Evolutionary conservation across 2,329 filamentous ascomycete species (phyloP).

Genomic region (Gliomastix tumulicola): DNA sequence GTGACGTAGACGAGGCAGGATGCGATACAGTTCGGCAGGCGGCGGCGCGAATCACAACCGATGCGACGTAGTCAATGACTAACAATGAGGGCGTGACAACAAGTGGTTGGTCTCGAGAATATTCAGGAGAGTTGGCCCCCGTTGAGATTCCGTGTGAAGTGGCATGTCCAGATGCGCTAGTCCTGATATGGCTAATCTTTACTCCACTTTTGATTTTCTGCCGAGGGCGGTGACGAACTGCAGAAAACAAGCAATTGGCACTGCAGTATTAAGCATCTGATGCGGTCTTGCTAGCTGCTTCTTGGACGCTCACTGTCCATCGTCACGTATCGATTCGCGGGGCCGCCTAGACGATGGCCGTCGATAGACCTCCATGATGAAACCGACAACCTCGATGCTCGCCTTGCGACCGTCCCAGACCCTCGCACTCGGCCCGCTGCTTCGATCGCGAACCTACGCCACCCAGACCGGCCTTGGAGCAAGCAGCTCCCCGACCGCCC

Average conservation of each 20-base stretch:
- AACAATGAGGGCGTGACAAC: too few species aligned
- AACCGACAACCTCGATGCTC: slow-evolving; percentile 28
- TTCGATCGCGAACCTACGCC: slow-evolving; percentile 47
- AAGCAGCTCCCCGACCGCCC: slow-evolving; percentile 30
- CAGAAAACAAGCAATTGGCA: too few species aligned
- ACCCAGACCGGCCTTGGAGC: slow-evolving; percentile 43
- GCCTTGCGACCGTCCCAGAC: slow-evolving; percentile 23
- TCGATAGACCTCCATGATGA: slow-evolving; percentile 35
- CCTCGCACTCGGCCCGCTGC: slow-evolving; percentile 11
- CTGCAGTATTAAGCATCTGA: too few species aligned
- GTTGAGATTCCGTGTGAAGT: too few species aligned
- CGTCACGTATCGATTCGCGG: too few species aligned
- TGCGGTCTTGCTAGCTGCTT: too few species aligned
- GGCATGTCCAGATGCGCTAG: slow-evolving; percentile 31
- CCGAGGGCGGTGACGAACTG: slow-evolving; percentile 30
- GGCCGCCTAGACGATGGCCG: too few species aligned
- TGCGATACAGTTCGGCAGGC: too few species aligned
- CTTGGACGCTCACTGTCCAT: too few species aligned
- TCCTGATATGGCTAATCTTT: slow-evolving; percentile 17
- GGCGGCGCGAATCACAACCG: too few species aligned
- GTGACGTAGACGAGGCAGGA: neutral
- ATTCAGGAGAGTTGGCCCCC: slow-evolving; percentile 29
- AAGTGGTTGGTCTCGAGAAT: too few species aligned
- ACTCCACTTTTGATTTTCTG: slow-evolving; percentile 22
- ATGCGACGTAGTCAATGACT: too few species aligned